Evolutionary conservation across 768 basidiomycete species (phyloP).

Genomic region (Cyclocybe cylindracea): DNA sequence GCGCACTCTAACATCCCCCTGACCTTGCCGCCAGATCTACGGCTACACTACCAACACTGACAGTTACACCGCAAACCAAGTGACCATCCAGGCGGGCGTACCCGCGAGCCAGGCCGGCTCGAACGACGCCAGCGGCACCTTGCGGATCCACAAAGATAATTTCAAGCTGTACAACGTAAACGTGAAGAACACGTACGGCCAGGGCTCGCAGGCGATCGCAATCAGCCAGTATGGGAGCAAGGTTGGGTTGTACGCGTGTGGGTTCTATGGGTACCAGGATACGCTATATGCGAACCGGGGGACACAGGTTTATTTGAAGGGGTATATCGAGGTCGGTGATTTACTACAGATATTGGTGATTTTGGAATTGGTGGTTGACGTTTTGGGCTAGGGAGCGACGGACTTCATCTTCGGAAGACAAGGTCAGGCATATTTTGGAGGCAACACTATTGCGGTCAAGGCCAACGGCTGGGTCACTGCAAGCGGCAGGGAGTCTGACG

Average conservation of each 20-base stretch:
- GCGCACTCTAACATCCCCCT: not conserved
- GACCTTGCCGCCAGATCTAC: slow-evolving; percentile 31
- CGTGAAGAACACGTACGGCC: slow-evolving; percentile 47
- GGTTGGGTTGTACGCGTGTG: slow-evolving; percentile 46
- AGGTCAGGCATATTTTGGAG: slow-evolving; percentile 47
- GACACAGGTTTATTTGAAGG: slow-evolving; percentile 47
- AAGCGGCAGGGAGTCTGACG: slow-evolving; percentile 45
- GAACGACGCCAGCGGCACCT: slow-evolving; percentile 48
- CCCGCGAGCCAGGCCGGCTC: slow-evolving; percentile 38
- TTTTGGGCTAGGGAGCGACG: slow-evolving; percentile 38
- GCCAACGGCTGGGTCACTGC: slow-evolving; percentile 50
- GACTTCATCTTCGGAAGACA: slow-evolving; percentile 54
- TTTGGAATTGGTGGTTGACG: not conserved
- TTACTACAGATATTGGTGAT: not conserved
- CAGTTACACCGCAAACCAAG: slow-evolving; percentile 39
- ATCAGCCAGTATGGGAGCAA: slow-evolving; percentile 50
- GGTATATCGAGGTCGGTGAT: slow-evolving; percentile 44
- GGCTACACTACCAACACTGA: slow-evolving; percentile 44
- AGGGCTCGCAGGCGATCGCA: slow-evolving; percentile 48
- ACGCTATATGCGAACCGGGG: slow-evolving; percentile 47
- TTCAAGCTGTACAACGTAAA: slow-evolving; percentile 54
- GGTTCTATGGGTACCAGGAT: slow-evolving; percentile 50
- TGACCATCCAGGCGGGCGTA: slow-evolving; percentile 37
- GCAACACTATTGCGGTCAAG: slow-evolving; percentile 47
- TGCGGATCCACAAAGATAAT: slow-evolving; percentile 48